Evolutionary conservation across 1,139 yeast species (phyloP).

Genomic region (Saccharomyces hybrid): DNA sequence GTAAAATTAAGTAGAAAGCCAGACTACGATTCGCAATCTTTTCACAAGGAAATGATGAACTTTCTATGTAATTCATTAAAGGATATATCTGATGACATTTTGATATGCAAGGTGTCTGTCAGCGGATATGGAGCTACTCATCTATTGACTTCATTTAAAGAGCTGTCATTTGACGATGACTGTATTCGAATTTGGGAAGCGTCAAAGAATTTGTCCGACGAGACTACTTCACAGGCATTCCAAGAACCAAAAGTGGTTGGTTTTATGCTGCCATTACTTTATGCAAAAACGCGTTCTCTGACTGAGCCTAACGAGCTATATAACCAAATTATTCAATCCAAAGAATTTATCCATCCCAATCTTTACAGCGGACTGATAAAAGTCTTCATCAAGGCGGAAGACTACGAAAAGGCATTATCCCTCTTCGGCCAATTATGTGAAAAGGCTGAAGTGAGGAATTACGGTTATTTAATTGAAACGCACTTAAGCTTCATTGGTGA

Average conservation of each 20-base stretch:
- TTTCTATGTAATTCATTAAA: slow-evolving; percentile 39
- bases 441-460: slow-evolving; percentile 25
- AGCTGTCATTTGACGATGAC: slow-evolving; percentile 43
- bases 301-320: slow-evolving; percentile 13
- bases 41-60: slow-evolving; percentile 40
- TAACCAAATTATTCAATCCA: slow-evolving; percentile 31
- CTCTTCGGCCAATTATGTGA: slow-evolving; percentile 41
- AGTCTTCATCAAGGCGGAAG: slow-evolving; percentile 45
- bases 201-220: slow-evolving; percentile 6
- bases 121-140: slow-evolving; percentile 50
- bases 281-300: slow-evolving; percentile 32
- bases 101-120: slow-evolving; percentile 32
- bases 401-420: slow-evolving; percentile 42
- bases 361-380: slow-evolving; percentile 51
- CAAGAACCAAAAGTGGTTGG: slow-evolving; percentile 56
- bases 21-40: slow-evolving; percentile 46
- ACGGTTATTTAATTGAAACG: slow-evolving; percentile 48
- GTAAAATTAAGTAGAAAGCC: slow-evolving; percentile 43
- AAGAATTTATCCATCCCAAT: slow-evolving; percentile 39
- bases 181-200: slow-evolving; percentile 47
- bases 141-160: slow-evolving; percentile 47
- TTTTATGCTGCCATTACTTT: slow-evolving; percentile 60
- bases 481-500: slow-evolving; percentile 76
- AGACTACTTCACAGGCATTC: slow-evolving; percentile 19
- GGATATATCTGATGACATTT: slow-evolving; percentile 42